Conservation (phyloP, 805 yeast genomes). For the Wickerhamomyces alni region DNA sequence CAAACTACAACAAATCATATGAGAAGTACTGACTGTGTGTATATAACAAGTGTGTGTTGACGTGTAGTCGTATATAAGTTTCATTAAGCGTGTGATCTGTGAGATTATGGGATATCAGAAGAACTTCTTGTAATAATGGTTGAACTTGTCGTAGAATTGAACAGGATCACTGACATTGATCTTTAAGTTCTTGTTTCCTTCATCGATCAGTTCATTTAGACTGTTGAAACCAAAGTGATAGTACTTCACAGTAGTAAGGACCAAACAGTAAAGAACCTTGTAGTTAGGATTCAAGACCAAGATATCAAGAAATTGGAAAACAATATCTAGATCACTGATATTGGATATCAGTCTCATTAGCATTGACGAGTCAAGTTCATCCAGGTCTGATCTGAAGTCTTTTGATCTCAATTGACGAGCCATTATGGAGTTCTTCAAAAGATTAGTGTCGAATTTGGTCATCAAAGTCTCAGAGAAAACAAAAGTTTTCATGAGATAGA, state of each 20-base stretch:
- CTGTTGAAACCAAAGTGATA: slow-evolving; percentile 46
- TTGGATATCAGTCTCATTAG: slow-evolving; percentile 6
- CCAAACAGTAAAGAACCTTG: slow-evolving; percentile 33
- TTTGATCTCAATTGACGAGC: slow-evolving; percentile 8
- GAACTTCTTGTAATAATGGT: slow-evolving; percentile 18
- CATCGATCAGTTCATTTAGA: slow-evolving; percentile 21
- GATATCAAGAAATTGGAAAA: slow-evolving; percentile 18
- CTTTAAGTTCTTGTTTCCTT: slow-evolving; percentile 1
- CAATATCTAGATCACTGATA: slow-evolving; percentile 2
- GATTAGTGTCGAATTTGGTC: slow-evolving; percentile 15
- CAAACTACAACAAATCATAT: too few species aligned
- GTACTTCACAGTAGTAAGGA: slow-evolving; percentile 36
- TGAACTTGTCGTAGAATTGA: slow-evolving; percentile 16
- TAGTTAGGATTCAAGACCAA: slow-evolving; percentile 24
- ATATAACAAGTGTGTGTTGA: too few species aligned
- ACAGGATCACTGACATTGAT: slow-evolving; percentile 11
- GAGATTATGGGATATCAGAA: background rate
- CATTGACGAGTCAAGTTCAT: slow-evolving; percentile 5
- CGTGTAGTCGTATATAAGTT: too few species aligned
- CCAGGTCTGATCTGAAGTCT: slow-evolving; percentile 8
- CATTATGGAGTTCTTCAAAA: slow-evolving; percentile 8
- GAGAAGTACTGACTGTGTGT: too few species aligned
- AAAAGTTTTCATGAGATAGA: slow-evolving; percentile 12
- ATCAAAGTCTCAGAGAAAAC: slow-evolving; percentile 10
- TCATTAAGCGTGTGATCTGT: too few species aligned